Evolutionary conservation across 768 basidiomycete genomes (phyloP), one percentile per base, ranked within the genome.

Genomic region (Podaxis sp.): DNA sequence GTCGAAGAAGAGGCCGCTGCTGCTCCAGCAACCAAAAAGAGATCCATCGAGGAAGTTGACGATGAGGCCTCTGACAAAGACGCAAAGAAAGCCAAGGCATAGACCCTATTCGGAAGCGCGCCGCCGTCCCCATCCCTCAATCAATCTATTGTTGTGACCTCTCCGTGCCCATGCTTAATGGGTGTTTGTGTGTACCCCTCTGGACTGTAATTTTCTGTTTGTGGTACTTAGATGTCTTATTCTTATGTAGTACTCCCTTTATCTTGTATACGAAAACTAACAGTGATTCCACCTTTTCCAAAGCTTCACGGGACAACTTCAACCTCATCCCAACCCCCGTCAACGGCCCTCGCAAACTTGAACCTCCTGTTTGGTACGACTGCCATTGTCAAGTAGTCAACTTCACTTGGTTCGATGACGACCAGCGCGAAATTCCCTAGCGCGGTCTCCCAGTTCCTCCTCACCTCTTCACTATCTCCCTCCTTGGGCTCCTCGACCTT

Each of bases 351-450:
- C 6, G 67, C 67, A 32, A 71, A 75, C 67, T 79, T 78, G 64
- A 72, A 77, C 67, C 91, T 73, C 63, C 77, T 77, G 64, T 91
- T 81, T 7, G 88, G 89, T 23, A 73, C 59, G 18, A 78, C 75
- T 0, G 74, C 79, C 32, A 93, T 65, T 68, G 89, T 89, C 14
- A 87, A 67, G 72, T 82, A 82, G 68, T 95, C 93, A 36, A 93
- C 83, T 57, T 82, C 79, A 1, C 73, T 66, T 1, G 91, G 88
- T 66, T 93, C 91, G 32, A 94, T 74, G 10, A 91, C 69, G 44
- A 93, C 65, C 67, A 94, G 69, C 16, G 88, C 84, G 65, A 92
- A 93, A 67, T 90, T 89, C 7, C 71, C 64, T 62, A 89, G 70
- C 35, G 91, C 88, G 37, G 54, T 68, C 55, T 82, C 77, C 76